Evolutionary conservation across 345 rosid species (phyloP), one percentile per base, ranked within the genome.

Genomic region (Rhodamnia rubescens): DNA sequence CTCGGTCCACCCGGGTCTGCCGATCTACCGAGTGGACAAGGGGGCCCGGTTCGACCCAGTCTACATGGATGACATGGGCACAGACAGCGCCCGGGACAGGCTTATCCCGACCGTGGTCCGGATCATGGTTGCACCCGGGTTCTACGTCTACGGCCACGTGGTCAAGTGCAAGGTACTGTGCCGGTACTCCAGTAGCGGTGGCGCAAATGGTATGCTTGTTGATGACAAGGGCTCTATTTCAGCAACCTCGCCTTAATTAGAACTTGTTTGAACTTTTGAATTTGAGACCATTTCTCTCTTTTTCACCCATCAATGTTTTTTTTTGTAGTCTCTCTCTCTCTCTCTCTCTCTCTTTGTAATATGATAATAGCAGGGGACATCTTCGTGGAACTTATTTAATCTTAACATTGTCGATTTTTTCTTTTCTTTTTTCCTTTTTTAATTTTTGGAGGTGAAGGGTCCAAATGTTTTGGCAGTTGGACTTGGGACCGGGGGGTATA

Each of bases 91-190:
- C 54, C 36, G 32, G 83, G 56, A 59, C 50, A 53, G 24, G 16
- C 22, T 94, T 90, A 90, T 89, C 49, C 93, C 96, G 22, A 74
- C 87, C 87, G 47, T 59, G 89, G 96, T 96, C 83, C 90, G 95
- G 88, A 89, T 91, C 84, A 95, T 97, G 99, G 95, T 93, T 20
- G 91, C 96, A 47, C 99, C 99, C 1, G 99, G 99, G 82, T 97
- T 97, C 89, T 94, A 96, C 85, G 97, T 97, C 11, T 94, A 91
- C 83, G 94, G 92, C 82, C 93, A 91, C 81, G 94, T 92, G 89
- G 91, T 97, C 89, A 96, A 95, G 94, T 95, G 98, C 92, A 94
- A 95, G 90, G 99, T 94, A 52, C 88, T 96, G 50, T 95, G 99
- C 92, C 91, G 95, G 92, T 91, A 95, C 87, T 89, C 82, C 74